phyloP scores from a whole-genome alignment of 2,329 filamentous ascomycete species.

The Zasmidium citrigriseum region DNA sequence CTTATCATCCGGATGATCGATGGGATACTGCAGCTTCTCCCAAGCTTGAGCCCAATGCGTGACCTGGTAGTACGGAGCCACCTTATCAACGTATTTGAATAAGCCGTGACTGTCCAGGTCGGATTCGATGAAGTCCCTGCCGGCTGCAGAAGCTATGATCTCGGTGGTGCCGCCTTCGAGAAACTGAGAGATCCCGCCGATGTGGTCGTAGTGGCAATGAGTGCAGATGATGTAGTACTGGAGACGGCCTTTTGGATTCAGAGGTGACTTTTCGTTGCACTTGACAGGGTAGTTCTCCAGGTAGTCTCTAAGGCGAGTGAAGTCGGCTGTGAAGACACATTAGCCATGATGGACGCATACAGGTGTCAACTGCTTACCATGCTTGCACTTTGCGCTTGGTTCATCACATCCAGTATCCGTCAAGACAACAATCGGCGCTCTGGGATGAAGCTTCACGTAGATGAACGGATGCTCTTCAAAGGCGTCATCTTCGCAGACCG shows the following conservation, averaged over 20 bases:
- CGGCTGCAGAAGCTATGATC: constrained; percentile 40
- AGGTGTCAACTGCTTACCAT: constrained; percentile 16
- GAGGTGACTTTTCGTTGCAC: constrained; percentile 35
- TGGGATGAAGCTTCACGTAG: constrained; percentile 47
- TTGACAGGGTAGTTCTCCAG: constrained; percentile 44
- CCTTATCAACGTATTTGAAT: constrained; percentile 40
- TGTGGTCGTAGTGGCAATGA: constrained; percentile 51
- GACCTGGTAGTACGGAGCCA: constrained; percentile 43
- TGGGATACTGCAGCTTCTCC: constrained; percentile 32
- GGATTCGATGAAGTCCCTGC: constrained; percentile 42
- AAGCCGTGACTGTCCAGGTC: constrained; percentile 44
- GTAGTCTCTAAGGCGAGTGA: constrained; percentile 42
- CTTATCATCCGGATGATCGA: constrained; percentile 8
- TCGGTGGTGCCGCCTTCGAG: constrained; percentile 25
- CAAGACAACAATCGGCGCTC: constrained; percentile 38
- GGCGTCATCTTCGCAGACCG: constrained; percentile 47
- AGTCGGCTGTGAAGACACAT: constrained; percentile 14
- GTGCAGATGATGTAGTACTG: constrained; percentile 47
- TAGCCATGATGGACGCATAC: not conserved
- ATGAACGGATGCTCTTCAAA: constrained; percentile 48
- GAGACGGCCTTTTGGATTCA: constrained; percentile 39
- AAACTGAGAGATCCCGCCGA: constrained; percentile 42
- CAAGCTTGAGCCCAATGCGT: constrained; percentile 45
- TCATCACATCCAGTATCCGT: constrained; percentile 51
- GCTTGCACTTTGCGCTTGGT: constrained; percentile 30